Evolutionary conservation across 371 early-diverging fungal genomes (phyloP).

Genomic region (Mucor plumbeus): DNA sequence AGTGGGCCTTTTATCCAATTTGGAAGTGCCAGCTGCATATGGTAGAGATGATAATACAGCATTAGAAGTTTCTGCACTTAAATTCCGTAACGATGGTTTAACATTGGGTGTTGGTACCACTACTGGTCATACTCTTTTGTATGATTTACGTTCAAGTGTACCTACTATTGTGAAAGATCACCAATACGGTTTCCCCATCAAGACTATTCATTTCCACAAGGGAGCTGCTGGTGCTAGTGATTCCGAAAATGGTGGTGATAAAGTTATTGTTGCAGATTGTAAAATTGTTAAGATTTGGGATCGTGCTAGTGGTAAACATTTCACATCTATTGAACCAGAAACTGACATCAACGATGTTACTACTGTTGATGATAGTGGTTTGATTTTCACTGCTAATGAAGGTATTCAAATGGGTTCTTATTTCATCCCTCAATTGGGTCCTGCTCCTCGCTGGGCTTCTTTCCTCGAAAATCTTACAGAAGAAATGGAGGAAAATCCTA

Average conservation of each 20-base stretch:
- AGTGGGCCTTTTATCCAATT: conserved; percentile 69
- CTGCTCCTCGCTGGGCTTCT: conserved; percentile 95
- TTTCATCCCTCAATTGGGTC: conserved; percentile 93
- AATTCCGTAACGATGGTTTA: conserved; percentile 89
- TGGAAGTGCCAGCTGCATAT: conserved; percentile 56
- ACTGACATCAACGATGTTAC: conserved; percentile 94
- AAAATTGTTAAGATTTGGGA: conserved; percentile 96
- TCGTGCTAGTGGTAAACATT: conserved; percentile 76
- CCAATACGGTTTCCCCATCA: conserved; percentile 97
- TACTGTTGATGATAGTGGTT: conserved; percentile 83
- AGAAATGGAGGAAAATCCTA: conserved; percentile 95
- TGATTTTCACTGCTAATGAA: conserved; percentile 96
- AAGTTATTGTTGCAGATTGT: conserved; percentile 88
- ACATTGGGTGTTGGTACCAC: conserved; percentile 90
- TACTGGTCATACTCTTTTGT: conserved; percentile 90
- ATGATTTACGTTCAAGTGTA: conserved; percentile 90
- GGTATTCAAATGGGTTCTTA: conserved; percentile 92
- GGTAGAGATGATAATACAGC: conserved; percentile 43
- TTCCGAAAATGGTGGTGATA: conserved; percentile 55
- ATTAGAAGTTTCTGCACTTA: conserved; percentile 72
- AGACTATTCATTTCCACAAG: conserved; percentile 83
- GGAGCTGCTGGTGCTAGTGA: conserved; percentile 56
- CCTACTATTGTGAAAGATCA: conserved; percentile 93
- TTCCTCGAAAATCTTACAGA: conserved; percentile 98
- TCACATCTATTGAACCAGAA: conserved; percentile 91